These are phyloP conservation scores for Blastomyces percursus DNA, from an alignment of 2,329 filamentous ascomycete genomes.

Conservation along the genomic window DNA sequence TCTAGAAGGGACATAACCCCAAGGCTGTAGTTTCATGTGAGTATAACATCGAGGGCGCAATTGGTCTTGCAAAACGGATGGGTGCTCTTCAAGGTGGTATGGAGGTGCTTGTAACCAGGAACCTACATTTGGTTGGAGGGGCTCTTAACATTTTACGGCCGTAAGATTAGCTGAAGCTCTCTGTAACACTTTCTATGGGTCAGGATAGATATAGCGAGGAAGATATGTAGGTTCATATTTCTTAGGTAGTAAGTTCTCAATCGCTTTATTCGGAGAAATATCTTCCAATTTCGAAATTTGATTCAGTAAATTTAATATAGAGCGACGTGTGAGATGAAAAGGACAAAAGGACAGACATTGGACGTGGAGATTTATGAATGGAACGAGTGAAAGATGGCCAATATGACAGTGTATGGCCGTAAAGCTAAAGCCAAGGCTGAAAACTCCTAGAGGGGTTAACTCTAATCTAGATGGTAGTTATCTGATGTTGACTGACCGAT, in stretches of 20 bases:
- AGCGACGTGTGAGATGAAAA: background rate
- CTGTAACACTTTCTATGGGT: background rate
- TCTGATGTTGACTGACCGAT: background rate
- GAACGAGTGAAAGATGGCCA: background rate
- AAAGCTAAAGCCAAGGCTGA: background rate
- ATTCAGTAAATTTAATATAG: background rate
- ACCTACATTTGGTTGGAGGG: conserved; percentile 20
- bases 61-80: conserved; percentile 17
- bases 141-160: conserved; percentile 18
- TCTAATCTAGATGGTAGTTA: background rate
- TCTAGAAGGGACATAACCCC: conserved; percentile 19
- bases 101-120: conserved; percentile 20
- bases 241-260: background rate
- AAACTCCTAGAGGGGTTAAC: background rate
- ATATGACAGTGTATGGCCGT: background rate
- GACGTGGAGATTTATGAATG: background rate
- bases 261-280: background rate
- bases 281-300: background rate
- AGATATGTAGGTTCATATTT: background rate
- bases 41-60: conserved; percentile 20
- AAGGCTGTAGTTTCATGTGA: conserved; percentile 15
- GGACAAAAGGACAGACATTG: background rate
- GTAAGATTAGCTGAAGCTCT: background rate
- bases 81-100: conserved; percentile 13
- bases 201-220: background rate